Conservation (phyloP, 2,329 filamentous ascomycete species). For the Ceratocystis diversiconidia region DNA sequence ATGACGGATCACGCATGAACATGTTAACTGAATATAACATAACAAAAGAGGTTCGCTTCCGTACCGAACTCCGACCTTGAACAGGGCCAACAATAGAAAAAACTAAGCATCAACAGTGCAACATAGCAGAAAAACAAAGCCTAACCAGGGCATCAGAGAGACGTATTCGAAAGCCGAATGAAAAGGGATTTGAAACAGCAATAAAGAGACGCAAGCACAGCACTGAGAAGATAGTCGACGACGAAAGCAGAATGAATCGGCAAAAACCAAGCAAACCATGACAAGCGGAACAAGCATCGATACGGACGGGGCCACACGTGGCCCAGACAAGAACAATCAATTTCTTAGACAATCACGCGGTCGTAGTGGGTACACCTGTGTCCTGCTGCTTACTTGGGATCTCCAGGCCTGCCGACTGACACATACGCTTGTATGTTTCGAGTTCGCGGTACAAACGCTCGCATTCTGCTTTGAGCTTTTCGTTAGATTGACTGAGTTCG, state of each 20-base stretch:
- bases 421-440: conserved; percentile 62
- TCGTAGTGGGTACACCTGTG: conserved; percentile 1
- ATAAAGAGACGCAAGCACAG: background rate
- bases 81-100: background rate
- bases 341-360: background rate
- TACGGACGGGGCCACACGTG: background rate
- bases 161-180: background rate
- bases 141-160: background rate
- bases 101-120: background rate
- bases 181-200: background rate
- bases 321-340: background rate
- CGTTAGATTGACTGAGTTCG: conserved; percentile 74
- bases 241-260: background rate
- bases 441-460: conserved; percentile 64
- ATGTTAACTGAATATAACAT: background rate
- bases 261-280: background rate
- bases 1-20: background rate
- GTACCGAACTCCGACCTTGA: background rate
- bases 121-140: background rate
- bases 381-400: conserved; percentile 17
- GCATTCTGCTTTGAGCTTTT: conserved; percentile 71
- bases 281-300: too few species aligned
- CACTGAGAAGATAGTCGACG: background rate
- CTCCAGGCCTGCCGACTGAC: conserved; percentile 44
- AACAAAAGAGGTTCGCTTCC: background rate